A percentile compares a stretch with the other conserved stretches of the same genome.
phyloP scores from a whole-genome alignment of 2,329 filamentous ascomycete genomes.

The Neoarthrinium moseri region DNA sequence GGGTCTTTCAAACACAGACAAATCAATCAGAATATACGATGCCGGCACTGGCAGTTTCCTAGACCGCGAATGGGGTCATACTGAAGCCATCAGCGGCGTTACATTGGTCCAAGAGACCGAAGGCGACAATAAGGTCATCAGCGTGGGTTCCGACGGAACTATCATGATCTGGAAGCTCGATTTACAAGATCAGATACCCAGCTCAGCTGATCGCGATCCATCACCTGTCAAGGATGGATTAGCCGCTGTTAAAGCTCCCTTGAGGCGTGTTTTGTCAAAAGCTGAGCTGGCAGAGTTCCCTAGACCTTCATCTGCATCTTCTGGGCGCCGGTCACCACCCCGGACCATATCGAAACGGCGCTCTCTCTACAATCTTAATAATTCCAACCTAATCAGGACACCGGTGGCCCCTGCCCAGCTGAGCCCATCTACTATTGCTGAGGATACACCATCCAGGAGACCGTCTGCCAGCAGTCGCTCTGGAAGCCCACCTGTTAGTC shows the following conservation, averaged over 20 bases:
- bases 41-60: constrained; percentile 73
- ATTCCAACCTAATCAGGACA: constrained; percentile 33
- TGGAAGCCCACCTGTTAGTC: constrained; percentile 50
- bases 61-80: constrained; percentile 91
- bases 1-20: constrained; percentile 92
- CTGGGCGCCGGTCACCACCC: constrained; percentile 54
- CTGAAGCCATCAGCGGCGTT: constrained; percentile 86
- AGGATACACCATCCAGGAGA: constrained; percentile 48
- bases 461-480: constrained; percentile 42
- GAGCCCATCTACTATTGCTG: constrained; percentile 40
- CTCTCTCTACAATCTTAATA: constrained; percentile 48
- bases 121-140: constrained; percentile 61
- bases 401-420: constrained; percentile 37
- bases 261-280: constrained; percentile 83
- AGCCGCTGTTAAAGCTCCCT: constrained; percentile 64
- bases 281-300: constrained; percentile 83
- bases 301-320: constrained; percentile 41
- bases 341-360: constrained; percentile 53
- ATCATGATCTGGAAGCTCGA: constrained; percentile 76
- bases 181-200: constrained; percentile 41
- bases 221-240: constrained; percentile 51
- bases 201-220: constrained; percentile 47
- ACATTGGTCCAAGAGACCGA: constrained; percentile 64
- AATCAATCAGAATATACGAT: constrained; percentile 90
- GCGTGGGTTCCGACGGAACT: constrained; percentile 75